Conservation (phyloP, 163 green algal genomes). For the Coccomyxa subellipsoidea region DNA sequence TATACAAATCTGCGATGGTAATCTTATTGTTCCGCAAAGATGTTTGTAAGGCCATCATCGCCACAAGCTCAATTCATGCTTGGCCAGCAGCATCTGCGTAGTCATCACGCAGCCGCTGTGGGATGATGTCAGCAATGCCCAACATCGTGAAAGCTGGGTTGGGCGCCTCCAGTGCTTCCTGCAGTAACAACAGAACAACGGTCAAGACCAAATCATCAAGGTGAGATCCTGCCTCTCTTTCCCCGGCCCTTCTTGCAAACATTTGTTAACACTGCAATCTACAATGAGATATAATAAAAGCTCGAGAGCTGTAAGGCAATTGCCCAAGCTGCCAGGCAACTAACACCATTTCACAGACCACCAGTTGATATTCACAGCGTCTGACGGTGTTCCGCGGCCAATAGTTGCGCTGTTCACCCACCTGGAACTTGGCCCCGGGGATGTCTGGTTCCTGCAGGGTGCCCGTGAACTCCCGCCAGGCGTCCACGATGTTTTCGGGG, state of each 20-base stretch:
- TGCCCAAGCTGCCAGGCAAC: neutral
- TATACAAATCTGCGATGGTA: too few species aligned
- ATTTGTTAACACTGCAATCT: neutral
- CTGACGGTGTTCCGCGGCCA: neutral
- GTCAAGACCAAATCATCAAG: neutral
- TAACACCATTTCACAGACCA: neutral
- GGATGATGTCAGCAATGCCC: conserved; percentile 3
- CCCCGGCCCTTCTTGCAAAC: too few species aligned
- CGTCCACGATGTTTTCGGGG: conserved; percentile 47
- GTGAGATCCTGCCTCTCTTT: neutral
- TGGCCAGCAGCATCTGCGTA: neutral
- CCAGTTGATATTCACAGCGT: neutral
- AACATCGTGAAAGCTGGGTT: conserved; percentile 1
- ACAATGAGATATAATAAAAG: neutral
- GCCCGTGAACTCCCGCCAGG: conserved; percentile 39
- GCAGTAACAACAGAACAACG: neutral
- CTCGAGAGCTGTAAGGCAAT: neutral
- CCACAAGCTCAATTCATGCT: too few species aligned
- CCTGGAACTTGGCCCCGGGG: neutral
- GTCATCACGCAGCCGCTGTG: neutral
- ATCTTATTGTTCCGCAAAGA: too few species aligned
- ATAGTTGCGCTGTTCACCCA: neutral
- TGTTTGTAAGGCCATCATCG: too few species aligned
- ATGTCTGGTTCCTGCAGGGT: conserved; percentile 28
- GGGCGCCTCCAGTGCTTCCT: conserved; percentile 13